A percentile compares a stretch with the other conserved stretches of the same genome.
Evolutionary conservation across 164 flowering plant species (phyloP).

Genomic region (Magnolia sinica): DNA sequence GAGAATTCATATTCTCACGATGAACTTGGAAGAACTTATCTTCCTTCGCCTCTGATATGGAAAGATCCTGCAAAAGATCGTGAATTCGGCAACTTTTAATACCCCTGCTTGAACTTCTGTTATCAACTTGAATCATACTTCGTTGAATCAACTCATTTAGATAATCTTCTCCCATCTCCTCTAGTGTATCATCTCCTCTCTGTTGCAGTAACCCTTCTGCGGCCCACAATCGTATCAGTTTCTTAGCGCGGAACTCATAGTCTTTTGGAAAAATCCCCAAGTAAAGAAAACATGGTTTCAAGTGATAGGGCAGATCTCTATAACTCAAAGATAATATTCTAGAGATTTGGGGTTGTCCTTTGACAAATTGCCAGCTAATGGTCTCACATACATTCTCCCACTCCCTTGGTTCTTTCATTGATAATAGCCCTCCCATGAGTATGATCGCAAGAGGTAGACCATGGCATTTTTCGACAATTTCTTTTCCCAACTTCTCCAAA

Average conservation of each 20-base stretch:
- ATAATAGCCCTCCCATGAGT: neutral
- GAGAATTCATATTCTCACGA: neutral
- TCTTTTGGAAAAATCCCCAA: neutral
- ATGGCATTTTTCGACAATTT: neutral
- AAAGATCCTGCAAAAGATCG: neutral
- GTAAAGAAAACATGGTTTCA: neutral
- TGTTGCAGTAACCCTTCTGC: slow-evolving; percentile 6
- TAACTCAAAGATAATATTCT: slow-evolving; percentile 11
- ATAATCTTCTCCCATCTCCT: slow-evolving; percentile 2
- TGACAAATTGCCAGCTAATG: neutral
- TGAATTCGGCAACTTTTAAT: neutral
- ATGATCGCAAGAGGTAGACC: neutral
- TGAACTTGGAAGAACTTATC: neutral
- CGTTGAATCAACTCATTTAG: neutral
- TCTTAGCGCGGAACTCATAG: neutral
- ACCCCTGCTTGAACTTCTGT: neutral
- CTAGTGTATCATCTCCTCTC: neutral
- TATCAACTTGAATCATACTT: neutral
- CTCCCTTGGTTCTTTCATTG: neutral
- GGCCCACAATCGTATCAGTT: neutral
- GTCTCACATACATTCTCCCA: neutral
- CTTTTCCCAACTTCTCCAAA: neutral
- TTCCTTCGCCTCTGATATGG: neutral
- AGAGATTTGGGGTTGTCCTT: neutral
- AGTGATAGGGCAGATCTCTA: neutral